Conservation (phyloP, 2,329 filamentous ascomycete species). For the Ilyonectria robusta region DNA sequence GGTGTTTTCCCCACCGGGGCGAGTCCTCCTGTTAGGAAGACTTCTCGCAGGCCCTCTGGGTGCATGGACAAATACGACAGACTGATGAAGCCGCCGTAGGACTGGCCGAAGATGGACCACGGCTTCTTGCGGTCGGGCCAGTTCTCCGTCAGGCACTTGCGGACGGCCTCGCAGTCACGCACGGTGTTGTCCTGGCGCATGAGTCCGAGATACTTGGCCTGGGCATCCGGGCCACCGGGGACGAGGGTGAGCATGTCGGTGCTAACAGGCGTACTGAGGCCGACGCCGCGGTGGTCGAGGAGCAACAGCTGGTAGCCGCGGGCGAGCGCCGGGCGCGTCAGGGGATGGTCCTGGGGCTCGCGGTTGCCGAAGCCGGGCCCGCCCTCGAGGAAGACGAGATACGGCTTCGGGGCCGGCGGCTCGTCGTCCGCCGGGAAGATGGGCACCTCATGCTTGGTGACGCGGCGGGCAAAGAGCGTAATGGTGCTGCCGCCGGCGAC, state of each 20-base stretch:
- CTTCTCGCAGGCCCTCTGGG: constrained; percentile 83
- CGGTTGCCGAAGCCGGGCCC: constrained; percentile 86
- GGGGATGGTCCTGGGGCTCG: constrained; percentile 79
- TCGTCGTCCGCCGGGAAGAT: constrained; percentile 63
- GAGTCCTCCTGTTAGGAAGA: constrained; percentile 87
- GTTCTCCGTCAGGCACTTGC: constrained; percentile 79
- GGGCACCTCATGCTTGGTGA: constrained; percentile 75
- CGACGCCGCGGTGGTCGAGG: constrained; percentile 93
- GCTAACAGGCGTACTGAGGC: constrained; percentile 85
- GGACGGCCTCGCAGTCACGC: constrained; percentile 88
- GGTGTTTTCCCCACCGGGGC: constrained; percentile 80
- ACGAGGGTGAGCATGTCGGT: constrained; percentile 74
- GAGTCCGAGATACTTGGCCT: constrained; percentile 84
- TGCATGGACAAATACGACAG: constrained; percentile 88
- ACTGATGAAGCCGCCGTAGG: constrained; percentile 90
- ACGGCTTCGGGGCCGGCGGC: constrained; percentile 62
- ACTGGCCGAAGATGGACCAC: constrained; percentile 92
- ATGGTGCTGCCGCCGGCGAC: constrained; percentile 72
- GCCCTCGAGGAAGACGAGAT: constrained; percentile 84
- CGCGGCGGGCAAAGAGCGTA: constrained; percentile 83
- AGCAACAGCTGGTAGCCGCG: constrained; percentile 88
- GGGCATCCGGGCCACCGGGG: constrained; percentile 74
- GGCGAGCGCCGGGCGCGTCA: constrained; percentile 79
- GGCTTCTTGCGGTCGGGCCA: constrained; percentile 79
- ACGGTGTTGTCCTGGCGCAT: constrained; percentile 95